Base-by-base conservation (phyloP, 805 yeast genomes). In the Metschnikowia sp. region DNA sequence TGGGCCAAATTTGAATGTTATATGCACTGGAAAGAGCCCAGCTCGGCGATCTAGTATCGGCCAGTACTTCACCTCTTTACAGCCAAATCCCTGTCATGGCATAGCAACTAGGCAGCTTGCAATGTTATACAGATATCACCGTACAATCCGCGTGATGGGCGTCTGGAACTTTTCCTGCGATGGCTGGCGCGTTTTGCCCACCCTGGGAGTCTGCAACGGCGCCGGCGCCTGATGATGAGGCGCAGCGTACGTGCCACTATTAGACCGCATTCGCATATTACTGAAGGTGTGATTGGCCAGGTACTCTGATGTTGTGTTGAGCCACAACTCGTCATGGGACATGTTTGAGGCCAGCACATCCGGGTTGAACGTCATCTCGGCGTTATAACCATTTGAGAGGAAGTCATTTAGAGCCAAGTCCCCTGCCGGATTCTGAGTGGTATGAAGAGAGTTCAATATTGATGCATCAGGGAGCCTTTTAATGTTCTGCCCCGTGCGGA, bases 121-220 rank as follows among this genome's bases (percentile, higher is more conserved):
- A 32, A 32, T 32, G n/a, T 11, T 4, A 8, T 11, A 11, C n/a
- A n/a, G 33, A 6, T 2, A 1, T 36, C 29, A 40, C 18, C 74
- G 59, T 60, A 66, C 61, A 10, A 69, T 69, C 37, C 76, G 58
- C 1, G 74, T 57, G 26, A 72, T 65, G 1, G 77, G 77, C 0
- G 77, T 72, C 51, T 70, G 76, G 51, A 68, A 69, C 49, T 66
- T 65, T 41, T 72, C 77, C 19, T 62, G 63, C 1, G 74, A 67
- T 1, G 66, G 55, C 51, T 70, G 75, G 33, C 77, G 57, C 5
- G 70, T 62, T 51, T 74, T 58, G 3, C 65, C 69, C 2, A 69
- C 50, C 35, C 74, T 47, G 1, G 77, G 77, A 9, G 77, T 72
- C 49, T 71, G 76, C 18, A 65, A 15, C 7, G 47, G 47, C 31